A percentile compares a stretch with the other conserved stretches of the same genome.
Evolutionary conservation across 23 red algal genomes (phyloP).

Genomic region (Gracilaria vermiculophylla): DNA sequence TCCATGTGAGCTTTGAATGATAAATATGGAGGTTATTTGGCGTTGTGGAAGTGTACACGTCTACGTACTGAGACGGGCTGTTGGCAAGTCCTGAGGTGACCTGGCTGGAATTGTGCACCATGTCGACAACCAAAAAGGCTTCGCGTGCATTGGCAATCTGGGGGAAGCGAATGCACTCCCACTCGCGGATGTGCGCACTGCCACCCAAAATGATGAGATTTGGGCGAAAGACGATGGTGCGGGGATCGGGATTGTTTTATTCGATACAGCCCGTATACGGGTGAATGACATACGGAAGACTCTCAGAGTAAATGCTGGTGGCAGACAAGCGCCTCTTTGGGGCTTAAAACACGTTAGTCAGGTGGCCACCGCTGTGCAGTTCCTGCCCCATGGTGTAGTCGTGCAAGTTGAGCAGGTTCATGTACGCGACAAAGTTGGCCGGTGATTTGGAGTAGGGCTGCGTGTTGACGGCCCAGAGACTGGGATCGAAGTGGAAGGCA

Average conservation of each 20-base stretch:
- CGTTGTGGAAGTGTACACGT: conserved; percentile 93
- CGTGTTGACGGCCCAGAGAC: conserved; percentile 93
- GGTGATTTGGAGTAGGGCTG: conserved; percentile 93
- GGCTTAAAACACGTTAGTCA: conserved; percentile 96
- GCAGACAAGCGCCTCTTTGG: conserved; percentile 86
- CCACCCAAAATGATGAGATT: conserved; percentile 87
- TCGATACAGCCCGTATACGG: conserved; percentile 83
- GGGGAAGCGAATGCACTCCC: conserved; percentile 87
- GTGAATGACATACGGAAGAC: conserved; percentile 93
- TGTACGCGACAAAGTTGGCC: conserved; percentile 96
- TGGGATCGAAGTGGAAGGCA: conserved; percentile 70
- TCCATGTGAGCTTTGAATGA: too few species aligned
- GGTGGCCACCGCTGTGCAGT: conserved; percentile 88
- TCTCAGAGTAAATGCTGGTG: conserved; percentile 98
- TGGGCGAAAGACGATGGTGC: conserved; percentile 71
- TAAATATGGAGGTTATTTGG: too few species aligned
- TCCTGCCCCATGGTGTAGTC: conserved; percentile 96
- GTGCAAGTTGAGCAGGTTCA: conserved; percentile 78
- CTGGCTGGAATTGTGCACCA: conserved; percentile 95
- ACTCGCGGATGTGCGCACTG: conserved; percentile 88
- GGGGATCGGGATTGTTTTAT: conserved; percentile 72
- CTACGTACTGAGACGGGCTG: conserved; percentile 81
- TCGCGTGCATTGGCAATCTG: conserved; percentile 76
- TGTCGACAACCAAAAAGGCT: conserved; percentile 89
- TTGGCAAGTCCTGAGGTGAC: conserved; percentile 74